Base-by-base conservation (phyloP, 2,329 filamentous ascomycete species). In the Phialophora macrospora region DNA sequence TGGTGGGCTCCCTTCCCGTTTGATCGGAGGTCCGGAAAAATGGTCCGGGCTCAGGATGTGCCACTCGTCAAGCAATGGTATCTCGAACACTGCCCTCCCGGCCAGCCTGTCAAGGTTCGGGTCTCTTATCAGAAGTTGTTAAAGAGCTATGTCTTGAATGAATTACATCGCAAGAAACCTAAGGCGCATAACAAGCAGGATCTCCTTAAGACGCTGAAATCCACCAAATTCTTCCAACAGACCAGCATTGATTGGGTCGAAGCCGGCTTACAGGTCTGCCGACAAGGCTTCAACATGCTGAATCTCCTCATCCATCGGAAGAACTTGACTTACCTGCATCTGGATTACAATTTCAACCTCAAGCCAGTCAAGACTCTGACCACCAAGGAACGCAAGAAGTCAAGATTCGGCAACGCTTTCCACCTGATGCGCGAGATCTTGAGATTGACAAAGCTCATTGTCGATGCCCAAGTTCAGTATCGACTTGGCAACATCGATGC, bases 1-100 rank as follows among this genome's bases (percentile, higher is more conserved):
- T 99, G 95, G 94, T 99, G 96, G 96, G 94, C 95, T 30, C 96
- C 95, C 26, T 97, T 91, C 76, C 95, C 96, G 0, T 99, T 99
- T 77, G 89, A 99, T 78, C 89, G 93, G 74, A 87, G 95, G 64
- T 98, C 95, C 46, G 95, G 95, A 41, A 90, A 88, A 71, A 99
- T 97, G 93, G 93, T 98, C 66, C 88, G 96, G 61, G 95, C 95
- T 12, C 93, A 99, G 78, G 96, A 99, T 77, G 95, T 99, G 22
- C 93, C 96, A 3, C 82, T 99, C 8, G 91, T 99, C 60, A 99
- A 99, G 80, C 95, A 98, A 77, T 98, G 93, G 91, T 99, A 99
- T 75, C 84, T 99, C 5, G 94, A 99, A 79, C 96, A 99, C 76
- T 93, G 93, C 70, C 93, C 95, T 11, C 87, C 90, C 63, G 90